Percentiles rank a stretch among this genome's conserved stretches.
Evolutionary conservation across 2,329 filamentous ascomycete species (phyloP).

Genomic region (Aspergillus ruber): DNA sequence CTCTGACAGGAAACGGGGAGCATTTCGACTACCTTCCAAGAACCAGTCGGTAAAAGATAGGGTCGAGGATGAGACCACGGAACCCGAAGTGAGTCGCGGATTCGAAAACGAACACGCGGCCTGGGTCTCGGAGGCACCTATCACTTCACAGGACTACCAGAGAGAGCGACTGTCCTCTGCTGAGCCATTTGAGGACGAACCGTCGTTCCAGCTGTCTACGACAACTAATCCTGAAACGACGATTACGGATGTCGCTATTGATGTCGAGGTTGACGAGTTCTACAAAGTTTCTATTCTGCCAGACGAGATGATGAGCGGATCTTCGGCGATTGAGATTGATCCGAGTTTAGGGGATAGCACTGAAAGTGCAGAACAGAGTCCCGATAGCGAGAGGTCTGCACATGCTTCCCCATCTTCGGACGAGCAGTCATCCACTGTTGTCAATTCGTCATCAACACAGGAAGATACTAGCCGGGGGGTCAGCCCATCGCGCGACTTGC

Average conservation of each 20-base stretch:
- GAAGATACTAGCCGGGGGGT: neutral
- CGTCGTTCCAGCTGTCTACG: constrained; percentile 3
- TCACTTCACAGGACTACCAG: constrained; percentile 14
- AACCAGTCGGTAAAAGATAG: constrained; percentile 29
- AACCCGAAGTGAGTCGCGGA: constrained; percentile 34
- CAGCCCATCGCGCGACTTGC: constrained; percentile 21
- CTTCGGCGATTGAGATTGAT: neutral
- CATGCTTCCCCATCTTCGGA: neutral
- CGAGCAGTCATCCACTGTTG: neutral
- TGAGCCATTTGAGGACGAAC: constrained; percentile 1
- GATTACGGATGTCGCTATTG: constrained; percentile 6
- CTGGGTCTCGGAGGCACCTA: constrained; percentile 40
- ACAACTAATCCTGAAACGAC: constrained; percentile 5
- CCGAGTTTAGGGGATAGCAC: neutral
- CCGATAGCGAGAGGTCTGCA: neutral
- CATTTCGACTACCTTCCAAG: constrained; percentile 21
- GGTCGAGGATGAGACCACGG: constrained; percentile 34
- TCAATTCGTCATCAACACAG: neutral
- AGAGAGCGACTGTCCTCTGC: constrained; percentile 1
- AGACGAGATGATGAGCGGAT: constrained; percentile 3
- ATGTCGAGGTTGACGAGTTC: constrained; percentile 10
- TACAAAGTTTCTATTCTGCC: constrained; percentile 12
- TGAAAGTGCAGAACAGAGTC: constrained; percentile 1
- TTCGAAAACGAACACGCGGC: constrained; percentile 28
- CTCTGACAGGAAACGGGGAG: constrained; percentile 28